These are phyloP conservation scores for Raphanus sativus DNA, from an alignment of 345 rosid genomes.

Conservation along the genomic window DNA sequence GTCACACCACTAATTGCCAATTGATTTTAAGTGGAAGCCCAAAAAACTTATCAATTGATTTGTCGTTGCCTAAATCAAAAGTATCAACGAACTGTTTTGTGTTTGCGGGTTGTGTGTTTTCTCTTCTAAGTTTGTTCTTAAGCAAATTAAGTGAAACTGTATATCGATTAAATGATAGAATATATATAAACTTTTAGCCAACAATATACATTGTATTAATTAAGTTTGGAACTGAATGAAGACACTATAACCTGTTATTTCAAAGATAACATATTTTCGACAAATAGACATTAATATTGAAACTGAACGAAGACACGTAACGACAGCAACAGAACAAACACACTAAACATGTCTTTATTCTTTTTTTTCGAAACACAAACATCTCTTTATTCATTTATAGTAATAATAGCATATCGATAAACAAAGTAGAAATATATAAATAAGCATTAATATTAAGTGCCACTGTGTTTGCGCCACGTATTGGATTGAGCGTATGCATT, in stretches of 20 bases:
- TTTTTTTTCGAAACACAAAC: background rate
- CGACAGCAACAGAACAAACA: background rate
- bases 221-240: background rate
- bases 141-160: background rate
- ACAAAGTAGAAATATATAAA: background rate
- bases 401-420: background rate
- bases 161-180: background rate
- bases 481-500: conserved; percentile 9
- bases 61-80: background rate
- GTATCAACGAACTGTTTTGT: background rate
- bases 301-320: background rate
- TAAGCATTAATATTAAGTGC: background rate
- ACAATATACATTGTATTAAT: background rate
- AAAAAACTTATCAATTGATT: too few species aligned
- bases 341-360: background rate
- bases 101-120: background rate
- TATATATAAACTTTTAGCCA: background rate
- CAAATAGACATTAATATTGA: background rate
- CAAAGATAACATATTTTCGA: background rate
- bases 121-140: background rate
- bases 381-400: background rate
- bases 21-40: too few species aligned
- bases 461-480: conserved; percentile 28
- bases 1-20: too few species aligned
- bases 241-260: background rate